These are phyloP conservation scores for Endoconidiophora polonica DNA, from an alignment of 2,329 filamentous ascomycete genomes.

Conservation along the genomic window DNA sequence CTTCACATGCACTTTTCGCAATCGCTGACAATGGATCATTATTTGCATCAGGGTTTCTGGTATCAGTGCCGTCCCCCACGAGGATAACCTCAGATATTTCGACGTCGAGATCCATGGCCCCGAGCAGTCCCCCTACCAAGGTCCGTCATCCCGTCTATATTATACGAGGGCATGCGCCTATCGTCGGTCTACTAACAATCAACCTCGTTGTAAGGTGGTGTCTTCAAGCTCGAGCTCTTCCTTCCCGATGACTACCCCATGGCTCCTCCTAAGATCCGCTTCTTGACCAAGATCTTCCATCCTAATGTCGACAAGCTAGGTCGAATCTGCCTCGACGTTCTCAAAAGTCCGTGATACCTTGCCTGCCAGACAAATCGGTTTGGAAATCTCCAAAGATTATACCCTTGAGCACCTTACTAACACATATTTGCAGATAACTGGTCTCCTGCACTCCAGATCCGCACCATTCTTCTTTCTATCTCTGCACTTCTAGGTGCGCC, in stretches of 20 bases:
- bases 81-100: slow-evolving; percentile 95
- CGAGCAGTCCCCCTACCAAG: slow-evolving; percentile 84
- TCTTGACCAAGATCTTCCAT: slow-evolving; percentile 98
- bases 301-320: slow-evolving; percentile 97
- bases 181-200: too few species aligned
- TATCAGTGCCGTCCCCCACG: slow-evolving; percentile 88
- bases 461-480: slow-evolving; percentile 96
- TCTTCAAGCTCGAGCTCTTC: slow-evolving; percentile 96
- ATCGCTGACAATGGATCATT: slow-evolving; percentile 13
- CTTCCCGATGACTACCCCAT: slow-evolving; percentile 98
- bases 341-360: slow-evolving; percentile 57
- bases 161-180: not conserved
- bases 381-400: not conserved
- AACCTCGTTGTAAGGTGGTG: slow-evolving; percentile 36
- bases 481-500: slow-evolving; percentile 90
- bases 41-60: slow-evolving; percentile 59
- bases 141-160: slow-evolving; percentile 28
- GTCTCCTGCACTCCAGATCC: slow-evolving; percentile 94
- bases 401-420: slow-evolving; percentile 8
- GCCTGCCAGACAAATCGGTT: not conserved
- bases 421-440: slow-evolving; percentile 60
- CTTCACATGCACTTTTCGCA: not conserved
- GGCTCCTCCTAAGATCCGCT: slow-evolving; percentile 96
- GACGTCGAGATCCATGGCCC: slow-evolving; percentile 94
- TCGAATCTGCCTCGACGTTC: slow-evolving; percentile 87